Evolutionary conservation across 2,329 filamentous ascomycete species (phyloP).

Genomic region (Claviceps quebecensis): DNA sequence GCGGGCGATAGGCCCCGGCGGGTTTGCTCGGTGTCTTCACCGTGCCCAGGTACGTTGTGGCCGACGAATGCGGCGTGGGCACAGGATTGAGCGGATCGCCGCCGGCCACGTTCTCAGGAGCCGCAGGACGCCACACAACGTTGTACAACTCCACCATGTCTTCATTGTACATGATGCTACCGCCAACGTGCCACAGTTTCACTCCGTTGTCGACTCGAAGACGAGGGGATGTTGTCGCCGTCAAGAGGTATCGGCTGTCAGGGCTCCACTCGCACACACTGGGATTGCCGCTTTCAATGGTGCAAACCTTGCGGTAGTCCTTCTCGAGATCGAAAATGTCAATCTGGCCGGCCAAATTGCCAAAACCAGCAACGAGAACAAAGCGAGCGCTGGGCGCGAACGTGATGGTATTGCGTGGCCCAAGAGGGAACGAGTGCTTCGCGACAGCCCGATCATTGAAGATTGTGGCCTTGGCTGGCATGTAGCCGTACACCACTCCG

Average conservation of each 20-base stretch:
- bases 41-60: conserved; percentile 65
- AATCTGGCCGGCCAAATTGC: conserved; percentile 93
- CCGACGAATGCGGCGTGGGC: conserved; percentile 70
- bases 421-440: conserved; percentile 74
- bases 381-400: conserved; percentile 93
- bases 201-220: conserved; percentile 94
- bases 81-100: conserved; percentile 61
- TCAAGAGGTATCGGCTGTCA: conserved; percentile 89
- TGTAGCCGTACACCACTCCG: conserved; percentile 92
- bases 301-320: conserved; percentile 82
- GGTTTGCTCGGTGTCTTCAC: conserved; percentile 94
- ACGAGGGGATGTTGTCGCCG: conserved; percentile 90
- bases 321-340: conserved; percentile 94
- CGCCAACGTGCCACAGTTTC: conserved; percentile 85
- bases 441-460: conserved; percentile 81
- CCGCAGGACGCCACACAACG: conserved; percentile 72
- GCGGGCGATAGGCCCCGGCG: conserved; percentile 90
- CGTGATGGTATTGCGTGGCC: conserved; percentile 82
- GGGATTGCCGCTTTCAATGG: conserved; percentile 88
- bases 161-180: conserved; percentile 83
- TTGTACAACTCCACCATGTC: conserved; percentile 92
- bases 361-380: conserved; percentile 87
- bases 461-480: conserved; percentile 98
- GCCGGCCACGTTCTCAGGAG: conserved; percentile 40
- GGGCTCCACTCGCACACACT: conserved; percentile 97